Percentiles rank a stretch among this genome's conserved stretches.
Evolutionary conservation across 2,329 filamentous ascomycete species (phyloP).

Genomic region (Alternaria tenuissima): DNA sequence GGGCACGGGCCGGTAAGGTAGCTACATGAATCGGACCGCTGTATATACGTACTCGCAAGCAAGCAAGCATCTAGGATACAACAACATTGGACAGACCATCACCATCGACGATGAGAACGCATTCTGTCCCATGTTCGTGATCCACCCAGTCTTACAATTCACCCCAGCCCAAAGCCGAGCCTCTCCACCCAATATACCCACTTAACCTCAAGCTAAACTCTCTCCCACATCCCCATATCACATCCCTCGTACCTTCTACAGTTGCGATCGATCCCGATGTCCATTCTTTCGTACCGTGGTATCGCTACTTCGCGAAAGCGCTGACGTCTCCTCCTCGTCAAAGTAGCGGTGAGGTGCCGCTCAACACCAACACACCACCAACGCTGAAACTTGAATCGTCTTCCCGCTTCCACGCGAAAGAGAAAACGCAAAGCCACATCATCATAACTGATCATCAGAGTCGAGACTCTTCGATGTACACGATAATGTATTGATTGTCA

Average conservation of each 20-base stretch:
- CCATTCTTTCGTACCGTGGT: neutral
- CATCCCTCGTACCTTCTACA: neutral
- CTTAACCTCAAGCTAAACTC: neutral
- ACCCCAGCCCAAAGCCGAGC: slow-evolving; percentile 2
- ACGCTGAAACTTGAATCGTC: neutral
- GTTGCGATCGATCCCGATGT: slow-evolving; percentile 1
- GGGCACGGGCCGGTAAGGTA: neutral
- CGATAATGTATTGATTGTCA: neutral
- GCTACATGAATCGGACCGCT: slow-evolving; percentile 2
- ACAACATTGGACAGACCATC: neutral
- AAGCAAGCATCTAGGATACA: neutral
- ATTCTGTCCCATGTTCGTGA: neutral
- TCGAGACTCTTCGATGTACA: neutral
- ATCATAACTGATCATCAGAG: slow-evolving; percentile 2
- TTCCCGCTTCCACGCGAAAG: slow-evolving; percentile 6
- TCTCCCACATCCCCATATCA: neutral
- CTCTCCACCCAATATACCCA: slow-evolving; percentile 2
- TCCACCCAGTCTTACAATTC: neutral
- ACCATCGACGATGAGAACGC: slow-evolving; percentile 5
- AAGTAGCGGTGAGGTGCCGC: slow-evolving; percentile 31
- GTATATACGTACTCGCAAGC: neutral
- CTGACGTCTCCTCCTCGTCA: slow-evolving; percentile 19
- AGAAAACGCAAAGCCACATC: neutral
- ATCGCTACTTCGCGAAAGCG: neutral
- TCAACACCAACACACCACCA: neutral